A percentile compares a stretch with the other conserved stretches of the same genome.
Conservation (phyloP, 1,284 basidiomycete species). For the Moniliella sp. region DNA sequence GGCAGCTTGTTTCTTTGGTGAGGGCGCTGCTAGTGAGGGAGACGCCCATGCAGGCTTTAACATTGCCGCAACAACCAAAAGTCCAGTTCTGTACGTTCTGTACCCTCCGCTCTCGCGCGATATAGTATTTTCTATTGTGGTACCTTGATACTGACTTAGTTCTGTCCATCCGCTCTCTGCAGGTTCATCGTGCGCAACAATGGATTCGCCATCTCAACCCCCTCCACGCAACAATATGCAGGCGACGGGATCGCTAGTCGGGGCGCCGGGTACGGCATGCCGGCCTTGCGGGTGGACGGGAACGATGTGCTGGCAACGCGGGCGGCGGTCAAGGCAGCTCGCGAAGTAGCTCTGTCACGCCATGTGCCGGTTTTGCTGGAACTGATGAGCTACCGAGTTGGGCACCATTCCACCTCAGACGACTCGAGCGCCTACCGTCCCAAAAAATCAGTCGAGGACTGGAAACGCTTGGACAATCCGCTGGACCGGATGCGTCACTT, state of each 20-base stretch:
- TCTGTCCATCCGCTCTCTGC: no score
- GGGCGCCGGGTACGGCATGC: conserved; percentile 74
- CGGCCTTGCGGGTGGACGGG: conserved; percentile 49
- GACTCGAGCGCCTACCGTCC: conserved; percentile 65
- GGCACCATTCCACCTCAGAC: conserved; percentile 86
- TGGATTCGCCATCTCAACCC: conserved; percentile 84
- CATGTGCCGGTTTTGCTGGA: conserved; percentile 61
- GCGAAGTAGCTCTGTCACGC: conserved; percentile 52
- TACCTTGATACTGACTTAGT: no score
- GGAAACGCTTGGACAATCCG: conserved; percentile 49
- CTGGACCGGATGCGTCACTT: conserved; percentile 61
- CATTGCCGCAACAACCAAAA: conserved; percentile 22
- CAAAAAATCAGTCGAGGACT: conserved; percentile 14
- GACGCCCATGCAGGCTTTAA: conserved; percentile 42
- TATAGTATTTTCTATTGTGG: no score
- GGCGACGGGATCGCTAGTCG: conserved; percentile 42
- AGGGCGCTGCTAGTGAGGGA: conserved; percentile 42
- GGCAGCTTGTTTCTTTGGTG: conserved; percentile 75
- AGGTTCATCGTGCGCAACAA: conserved; percentile 48
- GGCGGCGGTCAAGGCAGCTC: conserved; percentile 56
- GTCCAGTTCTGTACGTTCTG: conserved; percentile 19
- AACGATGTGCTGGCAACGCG: conserved; percentile 77
- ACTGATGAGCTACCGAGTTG: conserved; percentile 42
- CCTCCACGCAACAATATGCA: conserved; percentile 58
- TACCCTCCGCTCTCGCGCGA: no score